Base-by-base conservation (phyloP, 2,329 filamentous ascomycete species). In the Fusarium keratoplasticum region DNA sequence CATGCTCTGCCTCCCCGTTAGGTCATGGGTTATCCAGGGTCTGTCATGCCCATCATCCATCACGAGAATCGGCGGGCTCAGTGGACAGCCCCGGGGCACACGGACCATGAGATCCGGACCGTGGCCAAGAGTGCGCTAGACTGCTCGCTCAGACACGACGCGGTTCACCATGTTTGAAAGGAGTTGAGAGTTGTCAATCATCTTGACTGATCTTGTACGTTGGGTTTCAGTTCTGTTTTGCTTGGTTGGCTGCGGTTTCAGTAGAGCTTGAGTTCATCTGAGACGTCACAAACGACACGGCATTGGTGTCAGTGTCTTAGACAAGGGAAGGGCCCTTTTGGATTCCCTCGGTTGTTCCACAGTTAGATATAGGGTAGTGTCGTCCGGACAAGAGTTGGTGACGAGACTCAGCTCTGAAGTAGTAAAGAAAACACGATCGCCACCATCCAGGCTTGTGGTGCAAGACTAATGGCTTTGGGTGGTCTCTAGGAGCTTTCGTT, bases 141-240 rank as follows among this genome's bases (percentile, higher is more conserved):
- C 36, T 40, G 57, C 36, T 60, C 47, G 14, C 72, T 68, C 69
- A 75, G 72, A 75, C 72, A 47, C 44, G 66, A 68, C 54, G 31
- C 57, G 72, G 42, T 73, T 74, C 69, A 73, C 52, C 40, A 63
- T 61, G 66, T 70, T 68, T 72, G 62, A 64, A 52, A 33, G 69
- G 64, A 70, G 42, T 31, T 35, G 66, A 73, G 59, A 67, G 72
- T 55, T 50, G 62, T 67, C 33, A 64, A 54, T 57, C 42, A 66
- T 60, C 52, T 71, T 60, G 60, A 61, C 18, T 40, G 59, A 63
- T 52, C 72, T 55, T 44, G 29, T 54, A 22, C 52, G 35, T 61
- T 55, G 55, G 31, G 76, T 77, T 77, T 77, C 76, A 78, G 66
- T 72, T 38, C 35, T 75, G 76, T 78, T 75, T 77, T 72, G 74